Percentiles rank a stretch among this genome's conserved stretches.
phyloP scores from a whole-genome alignment of 768 basidiomycete genomes.

The Leucocoprinus leucothites region DNA sequence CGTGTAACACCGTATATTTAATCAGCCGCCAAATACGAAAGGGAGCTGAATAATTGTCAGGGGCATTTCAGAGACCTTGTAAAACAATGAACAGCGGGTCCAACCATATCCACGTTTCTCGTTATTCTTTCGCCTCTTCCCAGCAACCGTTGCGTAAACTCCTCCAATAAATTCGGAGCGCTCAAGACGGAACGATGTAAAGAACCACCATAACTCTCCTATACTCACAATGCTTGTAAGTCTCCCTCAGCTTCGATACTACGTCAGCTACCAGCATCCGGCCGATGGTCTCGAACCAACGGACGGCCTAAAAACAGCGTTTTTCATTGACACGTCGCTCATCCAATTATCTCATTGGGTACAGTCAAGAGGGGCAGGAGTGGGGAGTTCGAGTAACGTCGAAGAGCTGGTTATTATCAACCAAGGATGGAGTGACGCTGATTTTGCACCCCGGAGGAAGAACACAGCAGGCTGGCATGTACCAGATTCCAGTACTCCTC shows the following conservation, averaged over 20 bases:
- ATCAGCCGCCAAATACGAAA: too few species aligned
- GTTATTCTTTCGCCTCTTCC: too few species aligned
- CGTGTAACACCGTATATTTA: too few species aligned
- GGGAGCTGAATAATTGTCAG: too few species aligned
- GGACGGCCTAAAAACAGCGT: neutral
- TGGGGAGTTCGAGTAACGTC: neutral
- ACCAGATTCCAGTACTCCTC: neutral
- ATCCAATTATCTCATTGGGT: constrained; percentile 3
- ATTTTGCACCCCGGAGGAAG: neutral
- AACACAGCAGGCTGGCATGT: too few species aligned
- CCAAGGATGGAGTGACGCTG: neutral
- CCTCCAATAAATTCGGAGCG: neutral
- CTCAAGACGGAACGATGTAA: neutral
- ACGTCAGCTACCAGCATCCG: too few species aligned
- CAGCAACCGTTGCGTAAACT: neutral
- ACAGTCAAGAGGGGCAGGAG: neutral
- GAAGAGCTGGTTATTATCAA: constrained; percentile 1
- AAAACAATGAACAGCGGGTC: neutral
- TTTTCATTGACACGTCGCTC: constrained; percentile 1
- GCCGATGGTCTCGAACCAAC: neutral
- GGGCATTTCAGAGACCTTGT: neutral
- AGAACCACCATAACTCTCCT: too few species aligned
- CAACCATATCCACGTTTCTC: neutral
- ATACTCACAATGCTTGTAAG: too few species aligned
- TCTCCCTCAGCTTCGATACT: too few species aligned